Evolutionary conservation across 2,329 filamentous ascomycete species (phyloP).

Genomic region (Pestalotiopsis sp.): DNA sequence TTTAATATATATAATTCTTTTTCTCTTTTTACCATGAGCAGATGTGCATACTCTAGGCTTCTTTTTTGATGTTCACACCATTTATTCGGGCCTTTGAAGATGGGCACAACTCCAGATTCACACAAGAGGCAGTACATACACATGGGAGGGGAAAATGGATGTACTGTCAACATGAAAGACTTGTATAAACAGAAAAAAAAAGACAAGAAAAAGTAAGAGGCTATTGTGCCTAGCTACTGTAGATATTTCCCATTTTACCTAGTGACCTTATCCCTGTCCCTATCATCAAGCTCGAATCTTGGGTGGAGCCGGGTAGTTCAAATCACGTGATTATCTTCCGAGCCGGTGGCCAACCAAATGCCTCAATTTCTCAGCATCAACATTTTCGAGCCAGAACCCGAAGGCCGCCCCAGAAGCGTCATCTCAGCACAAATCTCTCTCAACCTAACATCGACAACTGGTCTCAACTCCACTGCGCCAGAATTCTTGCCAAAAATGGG

Average conservation of each 20-base stretch:
- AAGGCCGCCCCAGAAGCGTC: slow-evolving; percentile 35
- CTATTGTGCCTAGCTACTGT: background rate
- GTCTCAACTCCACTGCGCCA: slow-evolving; percentile 33
- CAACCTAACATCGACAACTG: slow-evolving; percentile 40
- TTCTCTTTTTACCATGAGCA: too few relatives aligned
- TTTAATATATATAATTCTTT: too few relatives aligned
- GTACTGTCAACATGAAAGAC: background rate
- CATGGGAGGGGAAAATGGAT: background rate
- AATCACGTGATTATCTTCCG: slow-evolving; percentile 32
- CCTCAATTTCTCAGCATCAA: slow-evolving; percentile 44
- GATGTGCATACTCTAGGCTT: too few relatives aligned
- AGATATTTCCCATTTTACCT: background rate
- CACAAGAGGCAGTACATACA: background rate
- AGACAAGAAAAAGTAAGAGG: background rate
- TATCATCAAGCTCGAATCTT: background rate
- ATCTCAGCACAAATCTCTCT: slow-evolving; percentile 31
- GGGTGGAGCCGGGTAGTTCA: slow-evolving; percentile 9
- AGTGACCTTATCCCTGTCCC: background rate
- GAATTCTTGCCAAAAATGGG: slow-evolving; percentile 56
- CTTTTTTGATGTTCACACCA: too few relatives aligned
- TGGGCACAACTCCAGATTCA: background rate
- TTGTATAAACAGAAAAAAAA: background rate
- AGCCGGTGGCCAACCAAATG: slow-evolving; percentile 46
- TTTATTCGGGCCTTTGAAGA: too few relatives aligned
- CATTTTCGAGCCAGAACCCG: slow-evolving; percentile 37